phyloP scores from a whole-genome alignment of 805 yeast genomes.

The Pichia exigua region DNA sequence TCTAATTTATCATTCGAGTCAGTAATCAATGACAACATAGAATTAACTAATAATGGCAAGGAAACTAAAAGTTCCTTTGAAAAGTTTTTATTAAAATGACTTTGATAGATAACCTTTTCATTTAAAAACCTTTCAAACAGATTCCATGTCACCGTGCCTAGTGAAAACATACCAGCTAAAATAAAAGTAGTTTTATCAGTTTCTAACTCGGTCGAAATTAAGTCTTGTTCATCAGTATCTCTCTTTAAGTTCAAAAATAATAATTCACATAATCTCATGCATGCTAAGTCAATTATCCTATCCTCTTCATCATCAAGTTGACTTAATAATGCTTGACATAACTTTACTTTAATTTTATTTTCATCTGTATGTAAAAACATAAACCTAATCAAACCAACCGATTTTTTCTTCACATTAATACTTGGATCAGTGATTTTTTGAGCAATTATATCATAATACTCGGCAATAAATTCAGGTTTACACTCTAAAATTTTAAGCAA shows the following conservation, averaged over 20 bases:
- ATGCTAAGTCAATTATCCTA: slow-evolving; percentile 36
- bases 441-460: slow-evolving; percentile 43
- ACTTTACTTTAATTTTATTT: slow-evolving; percentile 29
- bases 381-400: slow-evolving; percentile 41
- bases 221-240: not conserved
- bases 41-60: slow-evolving; percentile 27
- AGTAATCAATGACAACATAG: slow-evolving; percentile 30
- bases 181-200: slow-evolving; percentile 2
- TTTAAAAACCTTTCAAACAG: slow-evolving; percentile 42
- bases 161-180: slow-evolving; percentile 32
- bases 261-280: slow-evolving; percentile 28
- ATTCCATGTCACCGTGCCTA: slow-evolving; percentile 33
- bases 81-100: slow-evolving; percentile 14
- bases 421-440: slow-evolving; percentile 52
- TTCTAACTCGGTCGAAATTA: not conserved
- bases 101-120: slow-evolving; percentile 33
- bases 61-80: slow-evolving; percentile 16
- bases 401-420: slow-evolving; percentile 54
- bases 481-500: slow-evolving; percentile 40
- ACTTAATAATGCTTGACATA: slow-evolving; percentile 45
- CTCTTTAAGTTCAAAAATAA: slow-evolving; percentile 25
- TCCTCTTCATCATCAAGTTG: slow-evolving; percentile 69
- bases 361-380: slow-evolving; percentile 36
- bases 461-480: slow-evolving; percentile 38
- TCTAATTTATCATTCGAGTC: slow-evolving; percentile 26